Evolutionary conservation across 768 basidiomycete species (phyloP).

Genomic region (Grammothele lineata): DNA sequence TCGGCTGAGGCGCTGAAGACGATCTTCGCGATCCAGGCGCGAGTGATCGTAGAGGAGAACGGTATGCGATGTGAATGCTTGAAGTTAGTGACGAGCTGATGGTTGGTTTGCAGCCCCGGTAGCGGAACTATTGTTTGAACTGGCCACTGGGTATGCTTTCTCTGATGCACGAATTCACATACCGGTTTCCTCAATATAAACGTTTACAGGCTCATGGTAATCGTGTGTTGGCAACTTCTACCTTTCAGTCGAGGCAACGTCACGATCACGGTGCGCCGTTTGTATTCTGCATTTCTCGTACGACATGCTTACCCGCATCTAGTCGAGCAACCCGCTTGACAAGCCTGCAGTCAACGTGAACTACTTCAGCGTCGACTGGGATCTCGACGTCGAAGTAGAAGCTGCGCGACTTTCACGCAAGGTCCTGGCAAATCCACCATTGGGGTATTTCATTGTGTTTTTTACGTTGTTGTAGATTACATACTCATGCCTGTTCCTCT

Average conservation of each 20-base stretch:
- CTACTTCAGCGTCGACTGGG: conserved; percentile 46
- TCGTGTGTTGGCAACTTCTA: conserved; percentile 50
- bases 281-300: no score
- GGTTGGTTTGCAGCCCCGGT: conserved; percentile 34
- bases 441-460: conserved; percentile 22
- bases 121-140: conserved; percentile 44
- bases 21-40: conserved; percentile 42
- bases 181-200: no score
- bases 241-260: conserved; percentile 54
- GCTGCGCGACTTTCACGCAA: conserved; percentile 41
- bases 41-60: conserved; percentile 43
- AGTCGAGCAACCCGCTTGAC: conserved; percentile 45
- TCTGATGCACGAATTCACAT: no score
- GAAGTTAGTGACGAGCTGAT: no score
- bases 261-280: conserved; percentile 38
- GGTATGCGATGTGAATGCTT: conserved; percentile 23
- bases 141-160: conserved; percentile 26
- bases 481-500: no score
- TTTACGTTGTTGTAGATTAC: conserved; percentile 24
- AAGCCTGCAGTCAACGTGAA: conserved; percentile 45
- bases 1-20: conserved; percentile 37
- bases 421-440: conserved; percentile 37
- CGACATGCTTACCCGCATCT: neutral
- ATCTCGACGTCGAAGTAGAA: conserved; percentile 47
- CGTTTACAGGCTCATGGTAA: conserved; percentile 37